A percentile compares a stretch with the other conserved stretches of the same genome.
Conservation (phyloP, 805 yeast genomes). For the Saccharomycopsis malanga region DNA sequence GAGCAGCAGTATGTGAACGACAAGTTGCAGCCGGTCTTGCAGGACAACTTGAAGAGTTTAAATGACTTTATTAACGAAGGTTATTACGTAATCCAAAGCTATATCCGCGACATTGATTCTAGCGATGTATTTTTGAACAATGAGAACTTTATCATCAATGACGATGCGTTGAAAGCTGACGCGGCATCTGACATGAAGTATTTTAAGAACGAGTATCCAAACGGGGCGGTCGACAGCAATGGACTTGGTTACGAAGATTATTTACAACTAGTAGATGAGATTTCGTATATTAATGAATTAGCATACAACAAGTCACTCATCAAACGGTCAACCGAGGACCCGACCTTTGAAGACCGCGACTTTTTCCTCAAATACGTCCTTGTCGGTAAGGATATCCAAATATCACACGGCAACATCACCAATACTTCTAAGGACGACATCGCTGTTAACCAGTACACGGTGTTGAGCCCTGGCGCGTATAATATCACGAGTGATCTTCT, state of each 20-base stretch:
- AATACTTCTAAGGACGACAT: conserved; percentile 5
- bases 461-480: conserved; percentile 16
- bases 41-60: conserved; percentile 8
- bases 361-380: conserved; percentile 13
- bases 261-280: conserved; percentile 14
- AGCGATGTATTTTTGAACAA: conserved; percentile 24
- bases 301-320: conserved; percentile 16
- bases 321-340: conserved; percentile 11
- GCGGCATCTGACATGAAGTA: conserved; percentile 28
- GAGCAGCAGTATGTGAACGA: conserved; percentile 13
- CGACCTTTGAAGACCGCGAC: conserved; percentile 10
- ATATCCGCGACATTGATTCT: conserved; percentile 35
- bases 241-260: conserved; percentile 13
- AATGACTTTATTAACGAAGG: conserved; percentile 18
- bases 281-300: conserved; percentile 18
- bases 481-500: conserved; percentile 10
- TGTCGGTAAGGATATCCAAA: conserved; percentile 15
- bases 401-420: conserved; percentile 25
- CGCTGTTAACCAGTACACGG: conserved; percentile 5
- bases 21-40: conserved; percentile 11
- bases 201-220: conserved; percentile 17
- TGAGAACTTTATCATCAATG: conserved; percentile 19
- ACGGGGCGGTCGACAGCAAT: conserved; percentile 4
- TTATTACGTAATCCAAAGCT: conserved; percentile 28
- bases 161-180: conserved; percentile 8